A percentile compares a stretch with the other conserved stretches of the same genome.
phyloP scores from a whole-genome alignment of 1,284 basidiomycete species.

The Rhodofomes roseus region DNA sequence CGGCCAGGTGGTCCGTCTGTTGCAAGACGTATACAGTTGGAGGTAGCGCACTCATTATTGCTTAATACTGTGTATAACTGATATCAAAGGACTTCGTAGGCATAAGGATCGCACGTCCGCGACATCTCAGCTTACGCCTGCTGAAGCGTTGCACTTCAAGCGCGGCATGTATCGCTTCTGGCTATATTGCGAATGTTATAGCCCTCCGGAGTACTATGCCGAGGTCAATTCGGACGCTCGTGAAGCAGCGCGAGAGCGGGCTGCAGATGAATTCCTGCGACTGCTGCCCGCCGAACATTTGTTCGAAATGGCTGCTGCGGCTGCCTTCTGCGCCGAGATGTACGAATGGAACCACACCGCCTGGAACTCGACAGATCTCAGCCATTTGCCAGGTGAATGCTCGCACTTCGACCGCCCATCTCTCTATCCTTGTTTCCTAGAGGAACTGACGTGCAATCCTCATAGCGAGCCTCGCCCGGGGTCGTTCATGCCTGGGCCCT shows the following conservation, averaged over 20 bases:
- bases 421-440: not conserved
- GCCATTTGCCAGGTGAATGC: not conserved
- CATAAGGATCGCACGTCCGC: conserved; percentile 29
- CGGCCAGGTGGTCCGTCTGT: conserved; percentile 16
- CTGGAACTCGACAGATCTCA: no score
- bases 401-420: not conserved
- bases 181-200: conserved; percentile 14
- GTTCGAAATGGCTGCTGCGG: conserved; percentile 8
- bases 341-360: conserved; percentile 6
- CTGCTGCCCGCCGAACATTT: conserved; percentile 12
- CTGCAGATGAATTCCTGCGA: not conserved
- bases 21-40: conserved; percentile 35
- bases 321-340: conserved; percentile 9
- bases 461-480: not conserved
- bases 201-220: conserved; percentile 5
- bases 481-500: not conserved
- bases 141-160: conserved; percentile 30
- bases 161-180: conserved; percentile 32
- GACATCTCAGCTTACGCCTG: conserved; percentile 19
- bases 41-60: conserved; percentile 21
- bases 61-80: no score
- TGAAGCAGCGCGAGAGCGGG: not conserved
- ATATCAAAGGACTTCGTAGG: conserved; percentile 12
- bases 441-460: not conserved
- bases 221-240: conserved; percentile 8